Percentiles rank a stretch among this genome's conserved stretches.
phyloP scores from a whole-genome alignment of 1,284 basidiomycete species.

The Malassezia arunalokei region DNA sequence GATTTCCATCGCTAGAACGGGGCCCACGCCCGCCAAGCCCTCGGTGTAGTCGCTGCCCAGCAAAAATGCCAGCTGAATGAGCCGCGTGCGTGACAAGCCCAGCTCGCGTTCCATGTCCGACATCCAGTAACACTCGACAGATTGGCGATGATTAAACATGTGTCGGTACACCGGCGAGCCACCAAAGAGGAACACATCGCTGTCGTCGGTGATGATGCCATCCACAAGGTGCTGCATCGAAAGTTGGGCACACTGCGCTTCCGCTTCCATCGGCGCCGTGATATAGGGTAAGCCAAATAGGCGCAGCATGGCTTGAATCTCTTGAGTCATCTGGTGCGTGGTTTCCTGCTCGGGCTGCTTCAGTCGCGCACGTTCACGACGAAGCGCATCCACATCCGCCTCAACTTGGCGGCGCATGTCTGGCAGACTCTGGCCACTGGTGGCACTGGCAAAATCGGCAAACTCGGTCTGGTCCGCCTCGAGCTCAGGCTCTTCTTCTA shows the following conservation, averaged over 20 bases:
- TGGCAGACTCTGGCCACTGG: constrained; percentile 51
- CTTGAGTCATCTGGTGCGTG: constrained; percentile 81
- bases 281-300: constrained; percentile 96
- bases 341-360: constrained; percentile 90
- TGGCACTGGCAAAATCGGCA: constrained; percentile 74
- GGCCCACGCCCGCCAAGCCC: constrained; percentile 86
- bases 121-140: constrained; percentile 84
- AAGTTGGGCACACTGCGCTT: constrained; percentile 93
- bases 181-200: constrained; percentile 95
- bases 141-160: constrained; percentile 99
- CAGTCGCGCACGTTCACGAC: constrained; percentile 71
- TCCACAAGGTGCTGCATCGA: constrained; percentile 75
- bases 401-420: constrained; percentile 75
- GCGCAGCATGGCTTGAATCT: constrained; percentile 73
- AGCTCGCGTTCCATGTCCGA: constrained; percentile 77
- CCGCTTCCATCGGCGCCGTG: constrained; percentile 94
- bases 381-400: constrained; percentile 70
- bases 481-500: constrained; percentile 58
- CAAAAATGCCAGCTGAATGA: constrained; percentile 80
- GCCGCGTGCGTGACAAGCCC: constrained; percentile 69
- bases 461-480: constrained; percentile 58
- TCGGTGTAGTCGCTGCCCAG: constrained; percentile 94
- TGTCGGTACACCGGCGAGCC: constrained; percentile 88
- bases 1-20: constrained; percentile 83
- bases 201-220: constrained; percentile 97